Evolutionary conservation across 768 basidiomycete genomes (phyloP), one percentile per base, ranked within the genome.

Genomic region (Phlebiopsis flavidoalba): DNA sequence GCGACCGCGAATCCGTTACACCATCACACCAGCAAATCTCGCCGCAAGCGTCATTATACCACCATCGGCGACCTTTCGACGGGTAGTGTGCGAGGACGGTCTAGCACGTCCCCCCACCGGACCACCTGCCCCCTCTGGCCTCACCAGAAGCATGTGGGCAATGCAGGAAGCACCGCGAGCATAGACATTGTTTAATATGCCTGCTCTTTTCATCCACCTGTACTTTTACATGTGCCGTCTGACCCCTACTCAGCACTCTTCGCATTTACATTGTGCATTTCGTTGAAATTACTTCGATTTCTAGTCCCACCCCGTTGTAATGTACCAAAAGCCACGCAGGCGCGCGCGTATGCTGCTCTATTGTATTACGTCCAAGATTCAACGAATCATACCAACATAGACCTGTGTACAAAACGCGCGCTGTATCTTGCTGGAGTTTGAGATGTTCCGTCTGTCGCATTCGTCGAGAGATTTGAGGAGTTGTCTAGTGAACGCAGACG

Each of bases 61-160:
- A 65, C 14, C 65, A 66, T 15, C 60, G 60, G 31, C 55, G 60
- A n/a, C 56, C 60, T 15, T n/a, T 62, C 60, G 35, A 22, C 37
- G 6, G 31, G 46, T 31, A 56, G 57, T 33, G 52, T 53, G 14
- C 47, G 57, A 36, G 60, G 49, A 21, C 57, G 53, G 40, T 52
- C 58, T 21, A 31, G 37, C 43, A 55, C 51, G 24, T 62, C 60
- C n/a, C n/a, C 46, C 48, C 19, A 47, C 48, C 6, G 21, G 24
- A 11, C 53, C 37, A 15, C 26, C 45, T 26, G 12, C 36, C 51
- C 49, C 64, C 22, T 67, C 68, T 2, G 64, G 60, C 21, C 61
- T 69, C 14, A 64, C 68, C 8, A 57, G 66, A 26, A 64, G 59
- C 55, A 61, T 67, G 48, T 63, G 66, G 53, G 64, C 63, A 15